These are phyloP conservation scores for Trichopus zeylanicus DNA, from an alignment of 116 monocot species.

Conservation along the genomic window DNA sequence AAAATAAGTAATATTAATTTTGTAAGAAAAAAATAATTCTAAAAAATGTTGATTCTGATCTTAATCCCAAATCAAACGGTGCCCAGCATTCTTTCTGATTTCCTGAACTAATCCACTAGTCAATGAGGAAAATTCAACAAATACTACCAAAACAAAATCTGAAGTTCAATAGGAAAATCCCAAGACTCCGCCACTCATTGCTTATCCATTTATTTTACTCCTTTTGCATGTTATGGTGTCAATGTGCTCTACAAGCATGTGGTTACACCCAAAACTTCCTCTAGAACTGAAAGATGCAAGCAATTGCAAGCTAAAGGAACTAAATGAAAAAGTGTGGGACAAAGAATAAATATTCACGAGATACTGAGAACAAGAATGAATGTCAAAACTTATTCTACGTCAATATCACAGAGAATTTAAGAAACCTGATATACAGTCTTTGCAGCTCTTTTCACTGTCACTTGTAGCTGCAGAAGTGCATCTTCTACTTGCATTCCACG, in stretches of 20 bases:
- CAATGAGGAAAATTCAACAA: background rate
- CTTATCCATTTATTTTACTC: background rate
- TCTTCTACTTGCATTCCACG: conserved; percentile 98
- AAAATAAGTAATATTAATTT: no score
- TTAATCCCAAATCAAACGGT: no score
- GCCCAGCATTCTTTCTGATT: no score
- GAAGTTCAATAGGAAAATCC: no score
- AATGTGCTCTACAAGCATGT: no score
- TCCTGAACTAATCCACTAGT: no score
- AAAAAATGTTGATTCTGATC: no score
- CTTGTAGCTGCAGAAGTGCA: conserved; percentile 91
- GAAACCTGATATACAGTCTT: conserved; percentile 90
- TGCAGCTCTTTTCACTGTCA: conserved; percentile 87
- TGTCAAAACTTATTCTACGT: background rate
- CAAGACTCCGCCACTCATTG: no score
- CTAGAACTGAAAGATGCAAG: no score
- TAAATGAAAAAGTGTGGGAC: background rate
- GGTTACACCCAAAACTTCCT: no score
- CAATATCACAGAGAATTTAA: background rate
- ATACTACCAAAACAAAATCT: background rate
- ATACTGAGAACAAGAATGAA: background rate
- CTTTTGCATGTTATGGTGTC: background rate
- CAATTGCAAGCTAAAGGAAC: background rate
- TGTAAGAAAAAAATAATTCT: no score
- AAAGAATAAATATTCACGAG: no score